Evolutionary conservation across 257 asterid species (phyloP).

Genomic region (Solanum ossicruentum): DNA sequence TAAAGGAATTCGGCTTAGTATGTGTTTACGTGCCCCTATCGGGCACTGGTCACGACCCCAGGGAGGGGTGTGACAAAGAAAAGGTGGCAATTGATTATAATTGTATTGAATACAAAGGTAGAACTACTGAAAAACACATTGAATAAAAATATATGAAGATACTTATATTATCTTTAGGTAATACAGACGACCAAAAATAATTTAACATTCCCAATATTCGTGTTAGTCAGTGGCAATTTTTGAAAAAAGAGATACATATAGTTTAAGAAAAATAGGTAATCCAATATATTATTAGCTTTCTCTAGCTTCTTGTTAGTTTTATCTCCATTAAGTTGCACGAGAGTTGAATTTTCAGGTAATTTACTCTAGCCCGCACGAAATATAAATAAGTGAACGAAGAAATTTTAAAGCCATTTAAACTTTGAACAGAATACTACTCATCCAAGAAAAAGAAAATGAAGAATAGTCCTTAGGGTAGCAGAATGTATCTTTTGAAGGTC

Average conservation of each 20-base stretch:
- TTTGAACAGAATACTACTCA: background rate
- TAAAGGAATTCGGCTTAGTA: no score
- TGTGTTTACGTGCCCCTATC: no score
- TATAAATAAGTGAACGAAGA: background rate
- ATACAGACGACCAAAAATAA: background rate
- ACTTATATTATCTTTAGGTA: background rate
- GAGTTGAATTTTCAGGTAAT: background rate
- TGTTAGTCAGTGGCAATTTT: background rate
- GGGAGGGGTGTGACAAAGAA: no score
- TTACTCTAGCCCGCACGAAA: background rate
- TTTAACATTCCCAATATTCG: background rate
- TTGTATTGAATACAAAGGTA: background rate
- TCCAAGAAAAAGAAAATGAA: background rate
- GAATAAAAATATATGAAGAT: background rate
- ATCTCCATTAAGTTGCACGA: background rate
- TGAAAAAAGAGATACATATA: background rate
- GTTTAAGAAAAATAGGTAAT: no score
- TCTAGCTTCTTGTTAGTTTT: background rate
- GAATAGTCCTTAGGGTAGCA: background rate
- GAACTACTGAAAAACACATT: background rate
- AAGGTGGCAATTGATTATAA: background rate
- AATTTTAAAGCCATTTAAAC: background rate
- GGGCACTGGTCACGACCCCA: no score
- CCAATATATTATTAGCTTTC: background rate
- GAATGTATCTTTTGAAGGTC: background rate